Evolutionary conservation across 1,284 basidiomycete genomes (phyloP).

Genomic region (Malassezia caprae): DNA sequence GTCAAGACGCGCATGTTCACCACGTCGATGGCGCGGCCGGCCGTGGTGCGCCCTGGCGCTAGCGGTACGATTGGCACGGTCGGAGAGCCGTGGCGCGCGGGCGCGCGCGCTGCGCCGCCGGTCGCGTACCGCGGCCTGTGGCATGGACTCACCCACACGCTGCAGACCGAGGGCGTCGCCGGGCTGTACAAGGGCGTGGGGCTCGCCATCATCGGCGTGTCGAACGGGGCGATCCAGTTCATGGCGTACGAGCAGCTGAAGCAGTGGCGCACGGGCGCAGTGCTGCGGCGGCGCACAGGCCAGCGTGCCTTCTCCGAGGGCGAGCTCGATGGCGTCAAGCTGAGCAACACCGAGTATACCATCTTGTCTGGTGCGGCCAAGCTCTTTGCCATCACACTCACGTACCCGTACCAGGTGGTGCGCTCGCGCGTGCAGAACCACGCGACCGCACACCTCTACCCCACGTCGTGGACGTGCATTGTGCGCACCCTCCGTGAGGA

Average conservation of each 20-base stretch:
- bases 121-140: conserved; percentile 29
- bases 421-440: conserved; percentile 70
- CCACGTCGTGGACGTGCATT: conserved; percentile 69
- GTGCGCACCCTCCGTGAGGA: conserved; percentile 69
- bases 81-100: conserved; percentile 6
- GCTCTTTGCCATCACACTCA: conserved; percentile 68
- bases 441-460: conserved; percentile 55
- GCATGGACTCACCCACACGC: conserved; percentile 34
- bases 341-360: conserved; percentile 83
- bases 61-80: conserved; percentile 8
- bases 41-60: conserved; percentile 5
- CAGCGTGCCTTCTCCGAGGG: not conserved
- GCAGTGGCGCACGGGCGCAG: conserved; percentile 57
- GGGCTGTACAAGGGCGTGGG: conserved; percentile 81
- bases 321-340: conserved; percentile 19
- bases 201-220: conserved; percentile 82
- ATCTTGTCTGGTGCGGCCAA: conserved; percentile 85
- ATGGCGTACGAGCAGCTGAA: conserved; percentile 95
- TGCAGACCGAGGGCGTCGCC: conserved; percentile 56
- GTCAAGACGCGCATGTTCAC: conserved; percentile 97
- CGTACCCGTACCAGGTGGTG: conserved; percentile 96
- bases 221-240: conserved; percentile 92
- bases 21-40: conserved; percentile 56
- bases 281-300: conserved; percentile 9
- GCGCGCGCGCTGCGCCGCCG: conserved; percentile 9